Evolutionary conservation across 805 yeast species (phyloP), one percentile per base, ranked within the genome.

Genomic region (Kodamaea fukazawae): DNA sequence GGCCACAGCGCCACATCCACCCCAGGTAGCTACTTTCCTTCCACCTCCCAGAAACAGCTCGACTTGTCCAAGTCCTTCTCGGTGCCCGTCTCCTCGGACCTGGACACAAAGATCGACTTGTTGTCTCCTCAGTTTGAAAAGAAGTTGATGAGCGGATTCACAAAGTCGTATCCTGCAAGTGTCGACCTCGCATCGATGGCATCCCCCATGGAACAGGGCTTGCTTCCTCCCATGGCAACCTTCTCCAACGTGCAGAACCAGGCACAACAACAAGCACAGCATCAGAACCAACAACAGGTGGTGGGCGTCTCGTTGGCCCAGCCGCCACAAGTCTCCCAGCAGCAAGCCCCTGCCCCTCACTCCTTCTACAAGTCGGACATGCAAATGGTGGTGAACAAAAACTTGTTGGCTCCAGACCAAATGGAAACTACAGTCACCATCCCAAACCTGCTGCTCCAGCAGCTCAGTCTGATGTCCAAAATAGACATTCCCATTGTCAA

Each of bases 171-270:
- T 42, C 76, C 71, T 10, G 71, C 81, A 3, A 68, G 78, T 7
- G 65, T 75, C 25, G 78, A 78, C 51, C 59, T 79, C 38, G 73
- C 80, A n/a, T 68, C 76, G 20, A 75, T 76, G 41, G 76, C 80
- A 13, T 42, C 55, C 36, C 57, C 55, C 17, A 32, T 45, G 38
- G 45, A 46, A 27, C 33, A 18, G 23, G 53, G 51, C 25, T 41
- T 60, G n/a, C 46, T 63, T 15, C 67, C 68, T 7, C 63, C 66
- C 1, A 60, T 61, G 65, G 59, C 63, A 3, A 55, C 62, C 7
- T 60, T 58, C 42, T 38, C 60, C 3, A 46, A 45, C 7, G 15
- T 32, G 10, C 32, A 38, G 36, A 8, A 8, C 23, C 23, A 7
- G 12, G 29, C 29, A 20, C 5, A 39, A 22, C 30, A 14, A 8